These are phyloP conservation scores for Hypholoma sublateritium DNA, from an alignment of 768 basidiomycete species.

Conservation along the genomic window DNA sequence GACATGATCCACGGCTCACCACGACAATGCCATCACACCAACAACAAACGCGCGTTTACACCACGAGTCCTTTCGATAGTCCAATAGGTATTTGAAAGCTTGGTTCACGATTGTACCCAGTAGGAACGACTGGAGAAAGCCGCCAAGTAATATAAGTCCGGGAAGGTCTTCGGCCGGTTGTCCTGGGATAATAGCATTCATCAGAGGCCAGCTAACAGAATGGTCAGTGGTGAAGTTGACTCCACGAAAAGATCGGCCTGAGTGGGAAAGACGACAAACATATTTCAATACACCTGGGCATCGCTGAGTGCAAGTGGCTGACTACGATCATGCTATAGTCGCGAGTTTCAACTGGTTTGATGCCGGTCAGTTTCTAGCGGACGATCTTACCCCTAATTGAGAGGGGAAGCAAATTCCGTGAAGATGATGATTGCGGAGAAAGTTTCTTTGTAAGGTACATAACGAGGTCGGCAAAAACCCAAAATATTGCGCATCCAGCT, in stretches of 20 bases:
- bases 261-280: background rate
- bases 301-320: background rate
- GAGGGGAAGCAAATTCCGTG: background rate
- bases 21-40: slow-evolving; percentile 36
- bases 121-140: slow-evolving; percentile 47
- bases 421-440: background rate
- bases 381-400: background rate
- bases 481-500: no score
- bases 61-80: slow-evolving; percentile 43
- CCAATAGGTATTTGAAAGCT: slow-evolving; percentile 39
- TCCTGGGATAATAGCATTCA: slow-evolving; percentile 26
- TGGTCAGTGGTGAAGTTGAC: no score
- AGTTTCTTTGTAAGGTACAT: no score
- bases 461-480: no score
- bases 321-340: background rate
- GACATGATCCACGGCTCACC: slow-evolving; percentile 27
- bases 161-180: slow-evolving; percentile 29
- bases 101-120: slow-evolving; percentile 43
- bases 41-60: slow-evolving; percentile 41
- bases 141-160: slow-evolving; percentile 44
- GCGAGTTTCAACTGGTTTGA: background rate
- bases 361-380: background rate
- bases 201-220: no score
- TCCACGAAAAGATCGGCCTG: background rate
- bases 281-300: background rate